Conservation (phyloP, 306 rosid genomes). For the Glycyrrhiza uralensis region DNA sequence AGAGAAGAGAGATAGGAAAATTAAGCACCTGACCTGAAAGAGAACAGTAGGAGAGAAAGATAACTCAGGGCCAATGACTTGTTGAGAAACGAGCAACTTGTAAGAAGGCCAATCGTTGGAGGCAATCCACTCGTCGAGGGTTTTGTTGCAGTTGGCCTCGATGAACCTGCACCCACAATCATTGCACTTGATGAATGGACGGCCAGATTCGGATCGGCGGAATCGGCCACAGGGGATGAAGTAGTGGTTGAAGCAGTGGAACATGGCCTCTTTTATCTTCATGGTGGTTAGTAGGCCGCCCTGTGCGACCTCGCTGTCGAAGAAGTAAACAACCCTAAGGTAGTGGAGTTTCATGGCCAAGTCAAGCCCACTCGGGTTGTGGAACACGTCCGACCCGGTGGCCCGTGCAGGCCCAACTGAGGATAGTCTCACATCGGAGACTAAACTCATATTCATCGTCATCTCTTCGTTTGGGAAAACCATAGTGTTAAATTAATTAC, state of each 20-base stretch:
- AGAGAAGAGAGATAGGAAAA: too few species aligned
- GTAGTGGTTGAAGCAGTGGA: constrained; percentile 33
- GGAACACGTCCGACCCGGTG: constrained; percentile 38
- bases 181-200: constrained; percentile 76
- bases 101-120: constrained; percentile 42
- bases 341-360: constrained; percentile 90
- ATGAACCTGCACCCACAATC: constrained; percentile 76
- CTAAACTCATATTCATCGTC: constrained; percentile 29
- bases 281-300: constrained; percentile 26
- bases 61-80: constrained; percentile 78
- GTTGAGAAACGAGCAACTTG: constrained; percentile 49
- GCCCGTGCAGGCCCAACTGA: constrained; percentile 60
- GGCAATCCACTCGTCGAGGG: constrained; percentile 55
- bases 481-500: too few species aligned
- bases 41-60: constrained; percentile 65
- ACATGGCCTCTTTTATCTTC: constrained; percentile 48
- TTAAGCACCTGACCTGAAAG: too few species aligned
- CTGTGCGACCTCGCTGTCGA: constrained; percentile 28
- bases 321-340: constrained; percentile 56
- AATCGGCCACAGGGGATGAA: constrained; percentile 57
- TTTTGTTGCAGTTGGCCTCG: constrained; percentile 56
- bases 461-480: too few species aligned
- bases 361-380: constrained; percentile 44
- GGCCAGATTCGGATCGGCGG: constrained; percentile 55
- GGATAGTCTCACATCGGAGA: constrained; percentile 46